Evolutionary conservation across 2,329 filamentous ascomycete genomes (phyloP), one percentile per base, ranked within the genome.

Genomic region (Pseudocercospora crystallina): DNA sequence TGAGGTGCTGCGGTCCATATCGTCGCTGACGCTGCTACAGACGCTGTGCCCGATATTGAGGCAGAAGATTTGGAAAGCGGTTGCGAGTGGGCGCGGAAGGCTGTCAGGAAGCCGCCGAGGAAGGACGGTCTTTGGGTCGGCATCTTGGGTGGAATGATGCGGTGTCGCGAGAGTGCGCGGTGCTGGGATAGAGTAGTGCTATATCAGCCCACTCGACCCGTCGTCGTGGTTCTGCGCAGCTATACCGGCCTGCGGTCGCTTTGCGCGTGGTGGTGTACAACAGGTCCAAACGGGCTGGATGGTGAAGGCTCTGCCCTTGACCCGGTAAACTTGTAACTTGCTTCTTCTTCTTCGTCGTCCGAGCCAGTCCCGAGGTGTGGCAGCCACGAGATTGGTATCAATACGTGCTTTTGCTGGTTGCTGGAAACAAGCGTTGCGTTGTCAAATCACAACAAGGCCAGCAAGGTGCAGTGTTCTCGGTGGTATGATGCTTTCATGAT

Each of bases 81-180:
- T 36, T 63, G 61, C 11, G 82, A 82, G 64, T 85, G 82, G 43
- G 83, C 81, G 44, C 83, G 78, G 64, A 87, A 87, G 56, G 83
- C 82, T 41, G 83, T 80, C 55, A 86, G 78, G 71, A 86, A 85
- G 73, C 82, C 83, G 59, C 82, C 77, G 61, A 87, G 76, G 71
- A 86, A 86, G 41, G 51, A 50, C 78, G 83, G 62, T 51, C 82
- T 73, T 71, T 86, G 85, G 57, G 80, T 84, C 2, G 81, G 79
- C 82, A 85, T 85, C 61, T 2, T 34, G 42, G 30, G 13, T 1
- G 32, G 13, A 7, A 31, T 44, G 32, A 34, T 31, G 13, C 31
- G 33, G 14, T 35, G 7, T 35, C 14, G 8, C 5, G 13, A 17
- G n/a, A 32, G 37, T 15, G 29, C 32, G 31, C 32, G 13, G 13